Conservation (phyloP, 345 rosid genomes). For the Sonneratia alba region DNA sequence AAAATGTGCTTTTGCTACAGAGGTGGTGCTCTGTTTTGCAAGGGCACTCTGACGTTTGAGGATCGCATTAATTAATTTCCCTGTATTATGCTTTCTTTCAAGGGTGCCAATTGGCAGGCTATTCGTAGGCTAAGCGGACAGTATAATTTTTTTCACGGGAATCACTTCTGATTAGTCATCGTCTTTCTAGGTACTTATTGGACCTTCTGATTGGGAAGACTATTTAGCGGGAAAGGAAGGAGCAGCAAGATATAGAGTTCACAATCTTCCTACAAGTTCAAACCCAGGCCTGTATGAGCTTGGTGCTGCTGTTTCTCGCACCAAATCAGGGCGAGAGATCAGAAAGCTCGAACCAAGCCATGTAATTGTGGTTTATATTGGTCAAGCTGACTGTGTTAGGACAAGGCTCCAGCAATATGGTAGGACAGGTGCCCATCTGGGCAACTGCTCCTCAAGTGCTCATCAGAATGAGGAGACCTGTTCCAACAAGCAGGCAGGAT, state of each 20-base stretch:
- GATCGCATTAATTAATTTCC: too few species aligned
- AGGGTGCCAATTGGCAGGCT: too few species aligned
- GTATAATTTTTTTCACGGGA: too few species aligned
- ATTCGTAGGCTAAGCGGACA: too few species aligned
- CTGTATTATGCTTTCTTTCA: too few species aligned
- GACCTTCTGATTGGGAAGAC: constrained; percentile 73
- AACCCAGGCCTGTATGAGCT: constrained; percentile 75
- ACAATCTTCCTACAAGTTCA: constrained; percentile 51
- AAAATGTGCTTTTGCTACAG: not conserved
- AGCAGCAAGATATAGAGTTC: constrained; percentile 59
- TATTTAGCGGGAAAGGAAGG: constrained; percentile 54
- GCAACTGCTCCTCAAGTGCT: constrained; percentile 16
- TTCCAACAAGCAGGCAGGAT: constrained; percentile 18
- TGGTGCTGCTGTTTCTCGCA: constrained; percentile 28
- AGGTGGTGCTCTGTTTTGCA: too few species aligned
- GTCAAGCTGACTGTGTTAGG: constrained; percentile 82
- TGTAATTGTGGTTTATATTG: constrained; percentile 54
- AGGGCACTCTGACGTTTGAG: too few species aligned
- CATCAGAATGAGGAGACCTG: constrained; percentile 4
- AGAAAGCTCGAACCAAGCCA: constrained; percentile 34
- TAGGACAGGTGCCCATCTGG: constrained; percentile 72
- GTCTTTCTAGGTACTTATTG: constrained; percentile 45
- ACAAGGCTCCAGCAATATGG: constrained; percentile 75
- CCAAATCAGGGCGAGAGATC: constrained; percentile 18
- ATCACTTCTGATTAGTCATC: too few species aligned